Evolutionary conservation across 2,329 filamentous ascomycete genomes (phyloP), one percentile per base, ranked within the genome.

Genomic region (Orbilia oligospora): DNA sequence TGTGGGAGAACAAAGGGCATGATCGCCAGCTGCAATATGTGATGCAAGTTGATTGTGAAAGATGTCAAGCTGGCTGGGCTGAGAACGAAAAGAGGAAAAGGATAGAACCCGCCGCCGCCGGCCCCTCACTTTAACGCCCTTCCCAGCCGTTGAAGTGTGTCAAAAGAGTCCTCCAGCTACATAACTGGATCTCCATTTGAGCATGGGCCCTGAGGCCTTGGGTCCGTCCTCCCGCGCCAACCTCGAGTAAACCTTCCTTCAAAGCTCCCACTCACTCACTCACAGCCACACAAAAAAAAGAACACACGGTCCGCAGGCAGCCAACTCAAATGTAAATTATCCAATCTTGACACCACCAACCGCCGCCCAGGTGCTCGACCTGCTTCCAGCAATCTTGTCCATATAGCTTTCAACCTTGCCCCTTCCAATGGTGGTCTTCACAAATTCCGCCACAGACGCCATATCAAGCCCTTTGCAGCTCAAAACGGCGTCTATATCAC

Each of bases 401-500:
- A 73, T 73, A 69, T 72, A 72, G 27, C 38, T 58, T n/a, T 79
- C 75, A 49, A 69, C 53, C 22, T 69, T 79, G 12, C 41, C 68
- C 65, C 75, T 72, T 18, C 75, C 75, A 64, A 79, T 65, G 18
- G 33, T 48, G 12, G 38, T 53, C 55, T 73, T 73, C 18, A 79
- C 27, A 58, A 72, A 79, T 24, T 72, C 68, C 30, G 64, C 70
- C 63, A 79, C 63, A 79, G 75, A 63, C 38, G 75, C 68, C 70
- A 79, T 55, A 24, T 73, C 69, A 44, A 73, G 64, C 65, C 70
- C 75, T 69, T 51, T 53, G 51, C 68, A 79, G 27, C 55, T 63
- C 75, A 79, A 69, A 56, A 79, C 56, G 55, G 75, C 63, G 68
- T 79, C 75, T 72, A 79, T 79, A 61, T 79, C 75, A 64, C 55